Conservation (phyloP, 495 filamentous ascomycete genomes). For the Hypomontagnella submonticulosa region DNA sequence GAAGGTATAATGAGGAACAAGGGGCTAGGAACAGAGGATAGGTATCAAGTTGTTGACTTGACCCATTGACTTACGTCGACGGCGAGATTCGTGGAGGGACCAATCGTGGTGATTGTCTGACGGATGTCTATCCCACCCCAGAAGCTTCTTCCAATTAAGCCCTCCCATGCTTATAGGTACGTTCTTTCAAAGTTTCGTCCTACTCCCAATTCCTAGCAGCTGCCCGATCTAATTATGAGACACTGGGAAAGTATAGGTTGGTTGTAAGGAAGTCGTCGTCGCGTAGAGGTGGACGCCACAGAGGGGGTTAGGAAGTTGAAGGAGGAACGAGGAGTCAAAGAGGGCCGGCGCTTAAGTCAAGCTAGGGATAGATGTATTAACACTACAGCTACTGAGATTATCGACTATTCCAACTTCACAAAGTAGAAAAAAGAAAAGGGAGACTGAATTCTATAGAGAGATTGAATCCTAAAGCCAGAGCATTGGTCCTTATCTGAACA, state of each 20-base stretch:
- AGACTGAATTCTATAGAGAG: too few relatives aligned
- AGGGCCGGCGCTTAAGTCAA: too few relatives aligned
- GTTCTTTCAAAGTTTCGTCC: neutral
- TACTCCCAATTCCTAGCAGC: neutral
- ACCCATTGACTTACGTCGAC: constrained; percentile 50
- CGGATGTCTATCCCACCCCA: constrained; percentile 57
- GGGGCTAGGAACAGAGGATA: neutral
- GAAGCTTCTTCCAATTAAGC: constrained; percentile 52
- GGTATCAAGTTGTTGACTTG: neutral
- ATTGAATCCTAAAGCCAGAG: too few relatives aligned
- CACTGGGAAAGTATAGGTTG: constrained; percentile 10
- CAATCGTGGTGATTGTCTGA: constrained; percentile 48
- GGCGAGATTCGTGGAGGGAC: constrained; percentile 53
- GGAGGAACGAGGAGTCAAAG: too few relatives aligned
- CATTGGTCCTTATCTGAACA: too few relatives aligned
- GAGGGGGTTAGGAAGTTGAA: too few relatives aligned
- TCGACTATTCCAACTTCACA: too few relatives aligned
- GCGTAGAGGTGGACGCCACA: too few relatives aligned
- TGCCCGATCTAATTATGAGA: neutral
- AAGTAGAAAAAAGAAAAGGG: too few relatives aligned
- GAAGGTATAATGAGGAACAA: neutral
- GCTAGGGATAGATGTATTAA: too few relatives aligned
- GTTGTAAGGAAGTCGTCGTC: neutral
- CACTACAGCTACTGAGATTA: too few relatives aligned
- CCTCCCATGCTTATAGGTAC: constrained; percentile 30